These are phyloP conservation scores for Tillandsia fasciculata DNA, from an alignment of 176 grass and related monocot species.

Conservation along the genomic window DNA sequence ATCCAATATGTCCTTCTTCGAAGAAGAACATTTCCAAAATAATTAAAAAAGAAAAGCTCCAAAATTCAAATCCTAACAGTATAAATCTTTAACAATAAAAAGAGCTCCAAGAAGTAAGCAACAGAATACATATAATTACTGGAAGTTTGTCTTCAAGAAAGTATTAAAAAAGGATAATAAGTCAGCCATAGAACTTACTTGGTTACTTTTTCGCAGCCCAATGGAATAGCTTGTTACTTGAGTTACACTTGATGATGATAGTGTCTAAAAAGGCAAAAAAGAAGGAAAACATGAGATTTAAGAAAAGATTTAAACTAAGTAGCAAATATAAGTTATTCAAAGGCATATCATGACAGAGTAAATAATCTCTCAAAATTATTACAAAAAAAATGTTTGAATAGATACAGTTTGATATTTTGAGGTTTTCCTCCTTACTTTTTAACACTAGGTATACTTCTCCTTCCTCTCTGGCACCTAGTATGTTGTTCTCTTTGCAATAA, in stretches of 20 bases:
- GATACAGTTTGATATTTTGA: too few species aligned
- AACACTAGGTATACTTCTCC: too few species aligned
- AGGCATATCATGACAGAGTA: not conserved
- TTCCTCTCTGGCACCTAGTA: too few species aligned
- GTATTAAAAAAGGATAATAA: not conserved
- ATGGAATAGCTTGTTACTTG: slow-evolving; percentile 60
- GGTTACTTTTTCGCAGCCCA: slow-evolving; percentile 59
- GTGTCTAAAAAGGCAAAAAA: slow-evolving; percentile 40
- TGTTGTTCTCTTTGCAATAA: too few species aligned
- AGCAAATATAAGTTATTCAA: not conserved
- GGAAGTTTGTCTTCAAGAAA: not conserved
- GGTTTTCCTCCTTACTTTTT: too few species aligned
- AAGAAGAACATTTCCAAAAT: too few species aligned
- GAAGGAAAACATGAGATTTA: not conserved
- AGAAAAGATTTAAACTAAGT: not conserved
- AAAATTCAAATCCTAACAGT: too few species aligned
- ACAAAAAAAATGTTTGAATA: too few species aligned
- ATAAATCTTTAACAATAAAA: too few species aligned
- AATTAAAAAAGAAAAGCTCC: too few species aligned
- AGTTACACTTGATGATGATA: slow-evolving; percentile 55
- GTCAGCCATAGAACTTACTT: slow-evolving; percentile 32
- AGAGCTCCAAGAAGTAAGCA: not conserved
- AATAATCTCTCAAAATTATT: not conserved
- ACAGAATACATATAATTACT: not conserved
- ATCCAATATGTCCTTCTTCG: too few species aligned